A percentile compares a stretch with the other conserved stretches of the same genome.
Evolutionary conservation across 2,329 filamentous ascomycete species (phyloP).

Genomic region (Trichoderma simmonsii): DNA sequence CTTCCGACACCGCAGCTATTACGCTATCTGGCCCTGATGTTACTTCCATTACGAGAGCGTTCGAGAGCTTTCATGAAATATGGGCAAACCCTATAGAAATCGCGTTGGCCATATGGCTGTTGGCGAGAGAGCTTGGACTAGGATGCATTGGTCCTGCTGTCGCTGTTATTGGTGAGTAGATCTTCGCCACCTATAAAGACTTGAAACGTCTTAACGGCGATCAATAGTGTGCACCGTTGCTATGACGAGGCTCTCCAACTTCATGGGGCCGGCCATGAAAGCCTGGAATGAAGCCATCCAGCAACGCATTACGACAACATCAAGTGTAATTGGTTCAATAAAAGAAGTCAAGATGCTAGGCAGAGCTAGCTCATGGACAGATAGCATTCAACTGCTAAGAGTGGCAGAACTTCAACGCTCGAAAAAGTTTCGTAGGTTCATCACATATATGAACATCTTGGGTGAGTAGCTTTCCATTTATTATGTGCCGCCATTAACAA

Average conservation of each 20-base stretch:
- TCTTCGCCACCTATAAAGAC: neutral
- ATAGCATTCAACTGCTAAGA: slow-evolving; percentile 7
- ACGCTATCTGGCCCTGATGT: slow-evolving; percentile 41
- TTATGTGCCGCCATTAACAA: neutral
- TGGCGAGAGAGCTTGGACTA: slow-evolving; percentile 43
- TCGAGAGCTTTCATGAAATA: slow-evolving; percentile 35
- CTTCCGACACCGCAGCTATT: neutral
- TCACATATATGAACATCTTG: slow-evolving; percentile 24
- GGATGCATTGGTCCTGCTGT: slow-evolving; percentile 45
- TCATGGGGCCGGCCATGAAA: slow-evolving; percentile 21
- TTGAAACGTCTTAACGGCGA: neutral
- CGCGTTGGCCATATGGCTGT: slow-evolving; percentile 42
- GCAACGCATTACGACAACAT: slow-evolving; percentile 22
- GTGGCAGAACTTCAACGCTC: slow-evolving; percentile 24
- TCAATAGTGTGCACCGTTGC: slow-evolving; percentile 15
- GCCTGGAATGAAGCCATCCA: slow-evolving; percentile 23
- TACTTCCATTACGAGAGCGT: slow-evolving; percentile 34
- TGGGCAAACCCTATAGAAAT: slow-evolving; percentile 43
- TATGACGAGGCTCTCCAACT: slow-evolving; percentile 21
- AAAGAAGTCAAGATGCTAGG: slow-evolving; percentile 24
- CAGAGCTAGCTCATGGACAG: slow-evolving; percentile 23
- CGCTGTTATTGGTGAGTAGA: slow-evolving; percentile 26
- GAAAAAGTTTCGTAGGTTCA: slow-evolving; percentile 24
- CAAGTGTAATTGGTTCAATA: slow-evolving; percentile 29
- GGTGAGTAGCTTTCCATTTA: neutral